These are phyloP conservation scores for Helichrysum umbraculigerum DNA, from an alignment of 129 eudicot species.

Conservation along the genomic window DNA sequence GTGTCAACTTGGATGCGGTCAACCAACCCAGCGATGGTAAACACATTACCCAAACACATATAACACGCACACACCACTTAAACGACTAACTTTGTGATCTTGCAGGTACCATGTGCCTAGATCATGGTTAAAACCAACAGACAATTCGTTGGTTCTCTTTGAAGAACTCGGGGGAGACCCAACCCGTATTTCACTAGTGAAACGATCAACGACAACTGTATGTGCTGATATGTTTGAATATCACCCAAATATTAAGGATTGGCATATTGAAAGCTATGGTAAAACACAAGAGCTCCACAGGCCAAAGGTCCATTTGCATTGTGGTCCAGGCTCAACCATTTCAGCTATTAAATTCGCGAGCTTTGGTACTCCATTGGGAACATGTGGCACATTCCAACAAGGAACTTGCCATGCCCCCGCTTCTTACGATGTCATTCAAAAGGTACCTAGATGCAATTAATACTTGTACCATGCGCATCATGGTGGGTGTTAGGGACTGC, in stretches of 20 bases:
- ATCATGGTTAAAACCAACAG: slow-evolving; percentile 67
- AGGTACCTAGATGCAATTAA: slow-evolving; percentile 19
- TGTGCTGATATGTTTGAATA: slow-evolving; percentile 48
- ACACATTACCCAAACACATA: slow-evolving; percentile 5
- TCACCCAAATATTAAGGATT: slow-evolving; percentile 42
- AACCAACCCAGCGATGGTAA: slow-evolving; percentile 94
- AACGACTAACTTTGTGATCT: slow-evolving; percentile 9
- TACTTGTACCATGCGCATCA: background rate
- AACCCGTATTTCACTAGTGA: slow-evolving; percentile 46
- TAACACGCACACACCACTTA: background rate
- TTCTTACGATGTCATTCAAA: slow-evolving; percentile 37
- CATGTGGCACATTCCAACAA: slow-evolving; percentile 53
- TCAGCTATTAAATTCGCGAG: slow-evolving; percentile 55
- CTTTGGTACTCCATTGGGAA: slow-evolving; percentile 58
- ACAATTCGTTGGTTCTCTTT: slow-evolving; percentile 53
- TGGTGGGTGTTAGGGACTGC: background rate
- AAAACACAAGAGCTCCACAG: slow-evolving; percentile 42
- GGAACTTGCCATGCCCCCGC: slow-evolving; percentile 57
- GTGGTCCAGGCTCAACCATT: slow-evolving; percentile 42
- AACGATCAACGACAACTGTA: slow-evolving; percentile 44
- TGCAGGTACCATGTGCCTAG: slow-evolving; percentile 75
- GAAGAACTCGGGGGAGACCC: slow-evolving; percentile 77
- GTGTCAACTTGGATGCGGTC: slow-evolving; percentile 89
- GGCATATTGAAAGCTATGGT: slow-evolving; percentile 48
- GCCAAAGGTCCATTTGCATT: slow-evolving; percentile 50